phyloP scores from a whole-genome alignment of 371 early-diverging fungal species.

The Globomyces sp. region DNA sequence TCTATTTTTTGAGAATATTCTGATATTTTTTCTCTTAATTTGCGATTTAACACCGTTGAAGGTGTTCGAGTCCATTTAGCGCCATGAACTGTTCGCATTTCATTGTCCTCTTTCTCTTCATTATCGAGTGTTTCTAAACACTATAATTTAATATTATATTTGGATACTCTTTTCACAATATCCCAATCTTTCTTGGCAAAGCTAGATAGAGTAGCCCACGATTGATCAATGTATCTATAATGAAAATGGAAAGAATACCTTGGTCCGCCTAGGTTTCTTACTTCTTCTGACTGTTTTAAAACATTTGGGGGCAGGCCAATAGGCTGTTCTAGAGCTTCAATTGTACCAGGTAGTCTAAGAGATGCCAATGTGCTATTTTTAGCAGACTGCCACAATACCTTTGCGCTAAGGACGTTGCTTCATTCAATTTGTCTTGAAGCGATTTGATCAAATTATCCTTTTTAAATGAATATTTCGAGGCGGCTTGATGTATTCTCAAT shows the following conservation, averaged over 20 bases:
- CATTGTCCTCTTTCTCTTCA: constrained; percentile 71
- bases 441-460: constrained; percentile 68
- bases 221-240: constrained; percentile 36
- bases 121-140: constrained; percentile 62
- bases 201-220: constrained; percentile 58
- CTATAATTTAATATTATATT: constrained; percentile 11
- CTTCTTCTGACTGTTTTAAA: constrained; percentile 66
- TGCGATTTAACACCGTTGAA: constrained; percentile 59
- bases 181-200: constrained; percentile 51
- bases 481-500: constrained; percentile 85
- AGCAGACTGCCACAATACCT: constrained; percentile 39
- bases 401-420: constrained; percentile 58
- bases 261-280: constrained; percentile 69
- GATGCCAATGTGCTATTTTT: constrained; percentile 55
- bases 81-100: constrained; percentile 53
- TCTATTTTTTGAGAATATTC: constrained; percentile 63
- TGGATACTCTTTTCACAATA: constrained; percentile 58
- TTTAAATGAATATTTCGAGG: constrained; percentile 72
- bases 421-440: constrained; percentile 59
- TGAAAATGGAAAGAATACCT: no score
- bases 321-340: constrained; percentile 66
- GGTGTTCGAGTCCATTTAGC: constrained; percentile 60
- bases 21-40: constrained; percentile 58
- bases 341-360: constrained; percentile 65
- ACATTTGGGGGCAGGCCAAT: constrained; percentile 66